Evolutionary conservation across 495 filamentous ascomycete genomes (phyloP), one percentile per base, ranked within the genome.

Genomic region (Penicillium diatomitis): DNA sequence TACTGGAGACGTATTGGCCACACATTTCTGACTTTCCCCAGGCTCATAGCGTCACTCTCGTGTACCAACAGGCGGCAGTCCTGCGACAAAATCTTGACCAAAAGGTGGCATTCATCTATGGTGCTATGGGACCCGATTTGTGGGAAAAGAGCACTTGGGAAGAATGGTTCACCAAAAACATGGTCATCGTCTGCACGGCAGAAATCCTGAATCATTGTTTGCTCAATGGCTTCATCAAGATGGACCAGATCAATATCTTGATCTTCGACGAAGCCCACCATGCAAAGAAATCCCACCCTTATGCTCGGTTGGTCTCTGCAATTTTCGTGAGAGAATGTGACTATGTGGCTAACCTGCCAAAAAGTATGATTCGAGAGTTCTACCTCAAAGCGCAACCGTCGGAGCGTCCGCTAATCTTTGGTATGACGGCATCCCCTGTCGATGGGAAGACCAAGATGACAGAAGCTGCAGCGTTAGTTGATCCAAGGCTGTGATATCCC

Each of bases 231-330:
- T 90, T 86, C 63, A 78, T 97, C 42, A 81, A 65, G 7, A 96
- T 98, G 68, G 69, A 81, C 27, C 78, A 84, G 53, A 87, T 98
- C 65, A 98, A 94, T 60, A 75, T 98, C 5, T 68, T 98, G 20
- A 84, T 96, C 45, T 97, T 97, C 57, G 92, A 98, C 55, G 92
- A 98, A 69, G 92, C 90, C 4, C 92, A 98, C 57, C 92, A 97
- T 61, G 83, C 94, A 2, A 97, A 98, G 63, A 96, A 94, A 57
- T 85, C 88, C 44, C 94, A 98, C 58, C 75, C 88, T 0, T 98
- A 95, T 63, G 90, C 92, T 28, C 76, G 87, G 76, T 75, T 32
- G 55, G 58, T 7, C 3, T 4, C 20, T 4, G 41, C 8, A 7
- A 31, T 9, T 4, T n/a, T 32, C 8, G 3, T 4, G 12, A 4